Conservation (phyloP, 108 stramenopile species). For the Conticribra guillardii region DNA sequence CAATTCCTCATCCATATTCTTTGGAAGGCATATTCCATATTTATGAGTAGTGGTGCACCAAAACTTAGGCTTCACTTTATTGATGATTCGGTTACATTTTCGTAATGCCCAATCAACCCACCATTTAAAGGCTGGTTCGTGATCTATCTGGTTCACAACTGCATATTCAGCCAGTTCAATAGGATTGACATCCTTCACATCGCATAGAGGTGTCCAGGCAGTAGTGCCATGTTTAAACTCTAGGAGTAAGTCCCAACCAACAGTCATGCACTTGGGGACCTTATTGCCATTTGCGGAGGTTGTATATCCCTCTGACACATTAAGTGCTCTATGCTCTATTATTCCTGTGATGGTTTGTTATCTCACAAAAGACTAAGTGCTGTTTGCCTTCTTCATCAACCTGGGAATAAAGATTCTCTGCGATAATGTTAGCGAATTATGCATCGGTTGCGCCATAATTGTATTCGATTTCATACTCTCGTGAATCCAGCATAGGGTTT, state of each 20-base stretch:
- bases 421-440: slow-evolving; percentile 12
- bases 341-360: slow-evolving; percentile 3
- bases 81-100: neutral
- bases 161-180: neutral
- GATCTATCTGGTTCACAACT: neutral
- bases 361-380: slow-evolving; percentile 2
- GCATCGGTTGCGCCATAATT: slow-evolving; percentile 8
- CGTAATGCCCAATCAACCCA: neutral
- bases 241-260: neutral
- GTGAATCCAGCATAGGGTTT: slow-evolving; percentile 10
- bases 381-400: slow-evolving; percentile 11
- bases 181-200: neutral
- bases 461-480: slow-evolving; percentile 7
- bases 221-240: neutral
- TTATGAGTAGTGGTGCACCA: neutral
- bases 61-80: neutral
- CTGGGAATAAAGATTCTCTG: slow-evolving; percentile 20
- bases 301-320: neutral
- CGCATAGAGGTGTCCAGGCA: neutral
- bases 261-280: neutral
- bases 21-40: neutral
- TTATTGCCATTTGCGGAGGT: neutral
- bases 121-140: neutral
- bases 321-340: neutral
- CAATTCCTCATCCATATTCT: too few relatives aligned